A percentile compares a stretch with the other conserved stretches of the same genome.
Conservation (phyloP, 1,139 yeast genomes). For the Suhomyces choctaworum region DNA sequence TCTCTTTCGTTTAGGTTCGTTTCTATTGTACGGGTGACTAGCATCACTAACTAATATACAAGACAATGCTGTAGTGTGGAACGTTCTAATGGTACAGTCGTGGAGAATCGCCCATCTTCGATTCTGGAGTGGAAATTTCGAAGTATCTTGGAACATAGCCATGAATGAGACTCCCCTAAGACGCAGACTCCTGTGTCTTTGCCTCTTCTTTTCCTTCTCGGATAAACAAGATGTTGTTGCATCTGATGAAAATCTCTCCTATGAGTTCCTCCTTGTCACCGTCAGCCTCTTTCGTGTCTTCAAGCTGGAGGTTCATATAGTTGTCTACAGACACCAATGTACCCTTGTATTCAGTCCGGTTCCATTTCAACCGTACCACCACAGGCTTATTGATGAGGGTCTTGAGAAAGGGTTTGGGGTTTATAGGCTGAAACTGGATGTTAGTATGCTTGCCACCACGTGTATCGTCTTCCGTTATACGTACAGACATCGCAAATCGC, state of each 20-base stretch:
- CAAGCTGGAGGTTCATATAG: constrained; percentile 86
- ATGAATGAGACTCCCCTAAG: neutral
- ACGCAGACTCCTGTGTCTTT: neutral
- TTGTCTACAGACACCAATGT: constrained; percentile 80
- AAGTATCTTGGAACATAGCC: too few species aligned
- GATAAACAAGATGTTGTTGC: constrained; percentile 76
- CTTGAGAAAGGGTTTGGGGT: constrained; percentile 88
- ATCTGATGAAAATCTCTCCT: constrained; percentile 85
- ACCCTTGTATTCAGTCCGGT: constrained; percentile 87
- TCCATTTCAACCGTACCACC: constrained; percentile 90
- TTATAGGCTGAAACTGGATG: constrained; percentile 65
- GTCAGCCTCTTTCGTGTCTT: constrained; percentile 62
- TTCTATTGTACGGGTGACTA: too few species aligned
- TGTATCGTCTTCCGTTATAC: neutral
- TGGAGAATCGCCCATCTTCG: too few species aligned
- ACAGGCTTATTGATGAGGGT: constrained; percentile 69
- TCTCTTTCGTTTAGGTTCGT: too few species aligned
- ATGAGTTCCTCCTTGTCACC: constrained; percentile 52
- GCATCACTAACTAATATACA: too few species aligned
- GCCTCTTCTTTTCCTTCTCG: constrained; percentile 30
- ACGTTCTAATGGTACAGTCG: too few species aligned
- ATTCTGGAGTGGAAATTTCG: too few species aligned
- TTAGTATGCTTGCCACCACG: constrained; percentile 9
- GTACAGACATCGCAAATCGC: constrained; percentile 11
- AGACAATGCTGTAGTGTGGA: too few species aligned